A percentile compares a stretch with the other conserved stretches of the same genome.
Evolutionary conservation across 2,329 filamentous ascomycete species (phyloP).

Genomic region (Graphilbum sp.): DNA sequence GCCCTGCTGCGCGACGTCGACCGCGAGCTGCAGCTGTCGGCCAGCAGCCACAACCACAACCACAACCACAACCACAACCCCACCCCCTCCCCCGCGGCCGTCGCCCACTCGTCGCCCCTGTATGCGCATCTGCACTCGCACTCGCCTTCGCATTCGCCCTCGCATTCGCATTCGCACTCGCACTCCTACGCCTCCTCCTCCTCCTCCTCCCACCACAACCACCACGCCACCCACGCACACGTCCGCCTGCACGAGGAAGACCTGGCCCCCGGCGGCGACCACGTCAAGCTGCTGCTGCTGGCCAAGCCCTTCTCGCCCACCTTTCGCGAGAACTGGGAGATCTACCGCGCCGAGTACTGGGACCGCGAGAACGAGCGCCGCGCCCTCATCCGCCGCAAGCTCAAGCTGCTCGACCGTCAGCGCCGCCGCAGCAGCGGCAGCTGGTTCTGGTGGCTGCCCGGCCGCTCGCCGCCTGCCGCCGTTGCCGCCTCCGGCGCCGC

Average conservation of each 20-base stretch:
- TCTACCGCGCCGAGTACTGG: slow-evolving; percentile 91
- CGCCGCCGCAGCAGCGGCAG: slow-evolving; percentile 52
- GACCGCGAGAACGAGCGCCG: slow-evolving; percentile 88
- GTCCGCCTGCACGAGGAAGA: slow-evolving; percentile 69
- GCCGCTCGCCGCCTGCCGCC: slow-evolving; percentile 25
- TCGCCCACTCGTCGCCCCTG: no score
- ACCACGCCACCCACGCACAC: slow-evolving; percentile 33
- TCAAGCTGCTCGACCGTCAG: slow-evolving; percentile 51
- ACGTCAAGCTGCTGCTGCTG: slow-evolving; percentile 76
- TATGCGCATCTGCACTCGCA: slow-evolving; percentile 7
- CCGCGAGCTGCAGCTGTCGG: slow-evolving; percentile 34
- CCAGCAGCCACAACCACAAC: no score
- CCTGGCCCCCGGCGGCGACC: slow-evolving; percentile 74
- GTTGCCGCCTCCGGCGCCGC: no score
- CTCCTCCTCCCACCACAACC: no score
- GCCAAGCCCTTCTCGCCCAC: slow-evolving; percentile 91
- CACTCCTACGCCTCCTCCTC: not conserved
- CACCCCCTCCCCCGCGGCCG: no score
- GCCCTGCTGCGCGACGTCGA: slow-evolving; percentile 41
- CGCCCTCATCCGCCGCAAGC: slow-evolving; percentile 50
- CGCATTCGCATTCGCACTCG: slow-evolving; percentile 6
- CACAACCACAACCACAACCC: no score
- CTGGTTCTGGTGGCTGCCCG: slow-evolving; percentile 79
- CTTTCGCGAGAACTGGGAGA: slow-evolving; percentile 93
- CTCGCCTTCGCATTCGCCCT: not conserved